Conservation (phyloP, 176 grass and related monocot species). For the Oryza australiensis region DNA sequence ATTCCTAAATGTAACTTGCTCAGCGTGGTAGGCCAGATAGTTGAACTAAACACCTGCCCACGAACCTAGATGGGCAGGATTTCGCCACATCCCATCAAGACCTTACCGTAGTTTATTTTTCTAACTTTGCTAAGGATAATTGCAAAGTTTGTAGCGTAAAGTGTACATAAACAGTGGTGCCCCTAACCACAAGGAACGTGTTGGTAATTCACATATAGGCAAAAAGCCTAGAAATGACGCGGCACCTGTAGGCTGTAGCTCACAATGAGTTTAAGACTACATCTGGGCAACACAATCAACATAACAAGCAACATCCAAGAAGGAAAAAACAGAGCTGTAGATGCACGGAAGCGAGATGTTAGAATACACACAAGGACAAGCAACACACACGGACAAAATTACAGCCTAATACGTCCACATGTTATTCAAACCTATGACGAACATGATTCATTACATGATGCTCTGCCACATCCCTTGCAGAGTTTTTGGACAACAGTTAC, state of each 20-base stretch:
- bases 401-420: slow-evolving; percentile 30
- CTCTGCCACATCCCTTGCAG: slow-evolving; percentile 33
- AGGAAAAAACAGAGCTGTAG: background rate
- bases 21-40: too few species aligned
- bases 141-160: background rate
- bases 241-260: too few species aligned
- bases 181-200: too few species aligned
- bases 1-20: background rate
- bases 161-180: background rate
- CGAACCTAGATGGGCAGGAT: background rate
- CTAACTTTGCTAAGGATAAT: background rate
- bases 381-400: background rate
- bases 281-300: background rate
- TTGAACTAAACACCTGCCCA: background rate
- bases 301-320: background rate
- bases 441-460: slow-evolving; percentile 25
- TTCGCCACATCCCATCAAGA: background rate
- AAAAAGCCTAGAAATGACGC: too few species aligned
- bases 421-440: slow-evolving; percentile 33
- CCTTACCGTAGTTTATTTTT: background rate
- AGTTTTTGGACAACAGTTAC: slow-evolving; percentile 33
- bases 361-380: background rate
- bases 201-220: too few species aligned
- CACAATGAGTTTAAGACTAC: background rate
- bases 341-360: background rate